phyloP scores from a whole-genome alignment of 2,329 filamentous ascomycete genomes.

The Claviceps sp. region DNA sequence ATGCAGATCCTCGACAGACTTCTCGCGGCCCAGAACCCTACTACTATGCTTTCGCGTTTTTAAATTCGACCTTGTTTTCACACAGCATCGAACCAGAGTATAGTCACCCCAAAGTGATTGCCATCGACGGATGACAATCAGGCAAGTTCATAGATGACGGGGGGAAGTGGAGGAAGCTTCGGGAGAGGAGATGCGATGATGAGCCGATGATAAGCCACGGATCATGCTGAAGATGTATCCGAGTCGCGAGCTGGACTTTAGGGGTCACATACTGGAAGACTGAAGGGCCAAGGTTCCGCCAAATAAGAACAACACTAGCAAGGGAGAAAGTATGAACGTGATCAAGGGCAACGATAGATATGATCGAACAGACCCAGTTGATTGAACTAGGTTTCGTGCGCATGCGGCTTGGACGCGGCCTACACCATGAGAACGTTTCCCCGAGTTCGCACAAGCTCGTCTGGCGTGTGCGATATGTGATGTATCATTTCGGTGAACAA shows the following conservation, averaged over 20 bases:
- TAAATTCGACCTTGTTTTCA: constrained; percentile 60
- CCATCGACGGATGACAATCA: constrained; percentile 32
- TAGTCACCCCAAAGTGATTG: constrained; percentile 20
- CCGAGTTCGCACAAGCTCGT: not conserved
- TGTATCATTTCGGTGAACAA: too few relatives aligned
- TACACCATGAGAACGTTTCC: not conserved
- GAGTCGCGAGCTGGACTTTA: constrained; percentile 20
- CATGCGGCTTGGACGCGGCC: not conserved
- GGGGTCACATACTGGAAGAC: constrained; percentile 8
- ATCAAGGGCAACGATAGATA: not conserved
- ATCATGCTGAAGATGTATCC: constrained; percentile 58
- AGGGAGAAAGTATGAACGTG: not conserved
- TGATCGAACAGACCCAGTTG: not conserved
- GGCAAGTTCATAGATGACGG: constrained; percentile 17
- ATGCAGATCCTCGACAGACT: constrained; percentile 57
- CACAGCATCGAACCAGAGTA: constrained; percentile 33
- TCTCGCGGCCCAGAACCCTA: constrained; percentile 59
- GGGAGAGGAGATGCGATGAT: constrained; percentile 49
- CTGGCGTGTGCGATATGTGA: not conserved
- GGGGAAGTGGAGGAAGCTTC: constrained; percentile 34
- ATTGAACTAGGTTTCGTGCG: not conserved
- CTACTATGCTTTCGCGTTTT: constrained; percentile 73
- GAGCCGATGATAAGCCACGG: constrained; percentile 49
- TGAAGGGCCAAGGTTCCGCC: not conserved
- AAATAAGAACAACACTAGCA: too few relatives aligned